Base-by-base conservation (phyloP, 805 yeast species). In the Starmerella gropengiesseri region DNA sequence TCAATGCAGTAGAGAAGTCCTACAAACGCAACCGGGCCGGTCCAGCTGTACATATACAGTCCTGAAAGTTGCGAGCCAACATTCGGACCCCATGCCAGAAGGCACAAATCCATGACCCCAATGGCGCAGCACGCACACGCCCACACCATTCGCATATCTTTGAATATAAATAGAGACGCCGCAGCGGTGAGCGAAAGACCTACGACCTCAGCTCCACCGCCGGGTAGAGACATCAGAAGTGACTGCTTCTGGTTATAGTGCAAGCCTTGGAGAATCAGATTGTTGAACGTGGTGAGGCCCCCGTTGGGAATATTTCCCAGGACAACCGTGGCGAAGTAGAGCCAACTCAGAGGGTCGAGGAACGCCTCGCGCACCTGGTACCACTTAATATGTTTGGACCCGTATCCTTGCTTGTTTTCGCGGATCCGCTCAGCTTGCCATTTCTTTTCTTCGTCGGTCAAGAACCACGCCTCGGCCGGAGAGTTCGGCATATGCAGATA, bases 401-500 rank as follows among this genome's bases (percentile, higher is more conserved):
- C 78, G 55, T 71, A 70, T 36, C 81, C 83, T 49, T 70, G 78
- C 51, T 69, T 73, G 59, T 71, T 75, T 16, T 50, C 52, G 50
- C 77, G 70, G 48, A 72, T 73, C 50, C 77, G 67, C 57, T 68
- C 73, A 28, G 74, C 73, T 31, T 70, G 69, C 55, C 66, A 58
- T 17, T 60, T 51, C 51, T 63, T 68, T 54, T 73, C 81, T 43
- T 66, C 65, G 14, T 64, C 68, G 12, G 46, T 54, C 34, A 58
- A 60, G 52, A 55, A 59, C 49, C 53, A 41, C 7, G 61, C 61
- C n/a, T 51, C 44, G 17, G 65, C 61, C 31, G 84, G 83, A 26
- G 63, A 57, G 49, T 74, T 77, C 13, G 83, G 82, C 38, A 79
- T 54, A 56, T 72, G 73, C 41, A 73, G 48, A 33, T 59, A 57